Percentiles rank a stretch among this genome's conserved stretches.
Conservation (phyloP, 352 stramenopile genomes). For the Globisporangium ultimum region DNA sequence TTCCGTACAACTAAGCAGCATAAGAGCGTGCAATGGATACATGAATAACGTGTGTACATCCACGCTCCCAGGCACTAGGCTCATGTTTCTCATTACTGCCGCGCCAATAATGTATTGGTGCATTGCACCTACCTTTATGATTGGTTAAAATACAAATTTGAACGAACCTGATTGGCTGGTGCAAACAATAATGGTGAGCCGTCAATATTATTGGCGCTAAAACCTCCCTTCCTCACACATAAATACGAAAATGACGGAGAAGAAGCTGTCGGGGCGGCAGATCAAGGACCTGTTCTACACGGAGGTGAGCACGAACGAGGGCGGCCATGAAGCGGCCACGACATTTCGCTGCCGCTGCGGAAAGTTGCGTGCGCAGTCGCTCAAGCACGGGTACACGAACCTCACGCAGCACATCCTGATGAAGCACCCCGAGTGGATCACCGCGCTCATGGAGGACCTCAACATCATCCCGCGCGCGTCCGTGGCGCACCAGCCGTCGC, state of each 20-base stretch:
- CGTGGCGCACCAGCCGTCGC: conserved; percentile 2
- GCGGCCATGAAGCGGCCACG: conserved; percentile 12
- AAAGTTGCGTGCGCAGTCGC: conserved; percentile 47
- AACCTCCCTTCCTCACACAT: background rate
- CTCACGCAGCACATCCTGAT: conserved; percentile 62
- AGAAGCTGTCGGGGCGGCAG: conserved; percentile 36
- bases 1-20: too few species aligned
- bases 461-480: conserved; percentile 17
- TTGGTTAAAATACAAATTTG: conserved; percentile 5
- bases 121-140: conserved; percentile 2
- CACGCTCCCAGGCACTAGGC: too few species aligned
- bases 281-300: conserved; percentile 53
- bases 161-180: conserved; percentile 1
- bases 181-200: conserved; percentile 7
- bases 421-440: conserved; percentile 63
- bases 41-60: too few species aligned
- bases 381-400: conserved; percentile 61
- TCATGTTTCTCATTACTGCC: background rate
- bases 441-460: conserved; percentile 18
- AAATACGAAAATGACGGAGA: conserved; percentile 1
- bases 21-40: too few species aligned
- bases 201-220: conserved; percentile 13
- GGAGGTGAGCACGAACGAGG: conserved; percentile 18
- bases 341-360: conserved; percentile 63
- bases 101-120: conserved; percentile 3